Conservation (phyloP, 2,329 filamentous ascomycete genomes). For the Fusarium pilosicola region DNA sequence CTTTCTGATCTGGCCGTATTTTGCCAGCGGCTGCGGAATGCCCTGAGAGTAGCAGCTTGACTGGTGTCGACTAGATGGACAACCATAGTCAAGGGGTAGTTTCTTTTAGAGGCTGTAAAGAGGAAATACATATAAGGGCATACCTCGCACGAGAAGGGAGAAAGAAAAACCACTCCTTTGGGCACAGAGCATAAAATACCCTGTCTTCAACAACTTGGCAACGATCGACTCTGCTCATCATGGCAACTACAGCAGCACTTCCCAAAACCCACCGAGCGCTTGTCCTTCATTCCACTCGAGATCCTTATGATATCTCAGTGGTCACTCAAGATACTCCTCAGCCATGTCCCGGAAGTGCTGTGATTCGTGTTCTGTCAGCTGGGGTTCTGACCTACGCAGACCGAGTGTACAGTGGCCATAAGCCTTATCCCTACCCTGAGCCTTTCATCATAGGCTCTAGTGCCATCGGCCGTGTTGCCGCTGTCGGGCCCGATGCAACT, state of each 20-base stretch:
- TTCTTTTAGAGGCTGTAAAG: neutral
- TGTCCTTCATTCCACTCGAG: neutral
- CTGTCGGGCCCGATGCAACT: neutral
- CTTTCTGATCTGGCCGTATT: neutral
- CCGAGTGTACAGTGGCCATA: neutral
- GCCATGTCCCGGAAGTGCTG: neutral
- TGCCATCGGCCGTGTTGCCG: neutral
- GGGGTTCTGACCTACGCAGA: neutral
- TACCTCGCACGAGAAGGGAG: neutral
- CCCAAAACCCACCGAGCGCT: neutral
- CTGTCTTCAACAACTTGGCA: neutral
- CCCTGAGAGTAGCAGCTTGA: neutral
- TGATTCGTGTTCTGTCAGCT: neutral
- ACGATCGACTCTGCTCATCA: neutral
- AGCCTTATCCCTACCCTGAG: neutral
- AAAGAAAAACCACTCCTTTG: rapidly evolving
- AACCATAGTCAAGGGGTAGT: neutral
- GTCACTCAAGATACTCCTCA: neutral
- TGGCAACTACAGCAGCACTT: neutral
- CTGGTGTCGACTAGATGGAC: neutral
- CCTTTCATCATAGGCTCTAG: conserved; percentile 4
- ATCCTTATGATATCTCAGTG: conserved; percentile 1
- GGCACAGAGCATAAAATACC: neutral
- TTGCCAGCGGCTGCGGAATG: neutral
- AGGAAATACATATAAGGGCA: neutral